phyloP scores from a whole-genome alignment of 2,329 filamentous ascomycete species.

The Fusarium albosuccineum region DNA sequence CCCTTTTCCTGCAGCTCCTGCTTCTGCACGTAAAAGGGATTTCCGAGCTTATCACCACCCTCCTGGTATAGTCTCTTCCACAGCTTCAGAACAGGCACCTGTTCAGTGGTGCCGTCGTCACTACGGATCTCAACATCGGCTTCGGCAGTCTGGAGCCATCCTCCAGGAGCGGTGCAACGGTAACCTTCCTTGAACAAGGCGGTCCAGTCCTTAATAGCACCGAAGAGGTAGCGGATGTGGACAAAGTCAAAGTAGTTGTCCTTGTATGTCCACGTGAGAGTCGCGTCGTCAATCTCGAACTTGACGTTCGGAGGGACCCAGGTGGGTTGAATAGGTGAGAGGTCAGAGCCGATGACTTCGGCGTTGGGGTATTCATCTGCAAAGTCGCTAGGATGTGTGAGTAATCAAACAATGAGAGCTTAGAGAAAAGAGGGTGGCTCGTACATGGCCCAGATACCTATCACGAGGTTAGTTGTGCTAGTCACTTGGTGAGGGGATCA shows the following conservation, averaged over 20 bases:
- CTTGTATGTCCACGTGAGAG: slow-evolving; percentile 37
- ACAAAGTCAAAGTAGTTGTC: slow-evolving; percentile 37
- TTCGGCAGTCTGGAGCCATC: slow-evolving; percentile 38
- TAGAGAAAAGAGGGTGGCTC: neutral
- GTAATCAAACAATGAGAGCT: neutral
- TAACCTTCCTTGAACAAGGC: slow-evolving; percentile 31
- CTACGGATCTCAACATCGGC: slow-evolving; percentile 38
- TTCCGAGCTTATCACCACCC: slow-evolving; percentile 29
- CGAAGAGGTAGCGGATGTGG: slow-evolving; percentile 42
- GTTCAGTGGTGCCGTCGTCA: slow-evolving; percentile 38
- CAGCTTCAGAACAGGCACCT: slow-evolving; percentile 22
- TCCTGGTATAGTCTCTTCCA: slow-evolving; percentile 34
- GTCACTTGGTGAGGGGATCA: neutral
- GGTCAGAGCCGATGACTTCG: slow-evolving; percentile 38
- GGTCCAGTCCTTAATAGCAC: slow-evolving; percentile 35
- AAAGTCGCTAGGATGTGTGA: slow-evolving; percentile 28
- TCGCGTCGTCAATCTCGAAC: slow-evolving; percentile 41
- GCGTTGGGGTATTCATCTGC: slow-evolving; percentile 38
- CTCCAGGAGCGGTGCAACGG: slow-evolving; percentile 33
- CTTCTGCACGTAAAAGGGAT: slow-evolving; percentile 35
- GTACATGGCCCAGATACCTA: slow-evolving; percentile 44
- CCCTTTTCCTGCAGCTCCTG: slow-evolving; percentile 24
- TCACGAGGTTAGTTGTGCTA: neutral
- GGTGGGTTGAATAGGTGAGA: slow-evolving; percentile 40
- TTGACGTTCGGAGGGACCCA: slow-evolving; percentile 41